These are phyloP conservation scores for Lachnellula occidentalis DNA, from an alignment of 2,329 filamentous ascomycete genomes.

Conservation along the genomic window DNA sequence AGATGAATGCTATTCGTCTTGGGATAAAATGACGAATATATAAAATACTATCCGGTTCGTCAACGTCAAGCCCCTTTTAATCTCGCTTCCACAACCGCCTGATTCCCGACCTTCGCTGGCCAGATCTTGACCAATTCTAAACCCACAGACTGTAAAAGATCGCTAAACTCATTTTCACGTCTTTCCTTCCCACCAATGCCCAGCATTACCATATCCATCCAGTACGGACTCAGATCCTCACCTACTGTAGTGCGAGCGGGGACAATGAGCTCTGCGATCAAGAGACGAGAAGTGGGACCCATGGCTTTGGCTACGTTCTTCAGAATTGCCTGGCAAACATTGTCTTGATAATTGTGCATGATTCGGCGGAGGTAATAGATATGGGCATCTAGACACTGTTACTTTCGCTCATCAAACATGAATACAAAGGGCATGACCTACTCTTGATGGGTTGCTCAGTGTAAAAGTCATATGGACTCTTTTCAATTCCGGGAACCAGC, in stretches of 20 bases:
- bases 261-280: conserved; percentile 27
- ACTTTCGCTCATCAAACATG: not conserved
- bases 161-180: conserved; percentile 23
- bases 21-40: too few species aligned
- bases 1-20: too few species aligned
- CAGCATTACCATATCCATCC: conserved; percentile 31
- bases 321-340: conserved; percentile 19
- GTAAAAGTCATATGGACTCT: conserved; percentile 35
- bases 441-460: conserved; percentile 36
- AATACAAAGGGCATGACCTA: not conserved
- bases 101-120: conserved; percentile 9
- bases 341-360: conserved; percentile 32
- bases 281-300: conserved; percentile 24
- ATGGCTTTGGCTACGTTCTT: conserved; percentile 26
- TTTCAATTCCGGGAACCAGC: conserved; percentile 27
- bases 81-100: conserved; percentile 15
- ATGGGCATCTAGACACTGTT: conserved; percentile 21
- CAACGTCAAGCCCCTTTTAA: conserved; percentile 31
- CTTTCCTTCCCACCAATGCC: conserved; percentile 29
- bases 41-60: too few species aligned
- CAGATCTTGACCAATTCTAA: conserved; percentile 16
- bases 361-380: conserved; percentile 30
- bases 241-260: conserved; percentile 20
- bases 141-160: conserved; percentile 8
- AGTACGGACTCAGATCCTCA: conserved; percentile 31